Conservation (phyloP, 495 filamentous ascomycete species). For the Bacidia gigantensis region DNA sequence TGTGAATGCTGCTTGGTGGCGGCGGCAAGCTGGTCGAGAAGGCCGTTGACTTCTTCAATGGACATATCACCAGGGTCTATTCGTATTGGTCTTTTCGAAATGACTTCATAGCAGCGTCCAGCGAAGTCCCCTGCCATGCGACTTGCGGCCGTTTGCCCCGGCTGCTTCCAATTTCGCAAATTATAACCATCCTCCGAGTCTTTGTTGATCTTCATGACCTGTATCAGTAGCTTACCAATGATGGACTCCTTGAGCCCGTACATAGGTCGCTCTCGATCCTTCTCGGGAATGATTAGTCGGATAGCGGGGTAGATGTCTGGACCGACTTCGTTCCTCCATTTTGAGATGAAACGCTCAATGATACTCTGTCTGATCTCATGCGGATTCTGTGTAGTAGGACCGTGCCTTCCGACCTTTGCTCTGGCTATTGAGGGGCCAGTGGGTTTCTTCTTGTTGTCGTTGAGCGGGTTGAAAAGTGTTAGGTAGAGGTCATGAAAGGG, state of each 20-base stretch:
- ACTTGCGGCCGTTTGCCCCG: conserved; percentile 47
- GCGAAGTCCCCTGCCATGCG: conserved; percentile 81
- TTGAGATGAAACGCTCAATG: conserved; percentile 77
- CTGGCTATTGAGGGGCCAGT: conserved; percentile 34
- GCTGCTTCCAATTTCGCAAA: conserved; percentile 88
- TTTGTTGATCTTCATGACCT: conserved; percentile 83
- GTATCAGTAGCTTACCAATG: conserved; percentile 77
- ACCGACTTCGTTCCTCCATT: conserved; percentile 79
- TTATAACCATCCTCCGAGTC: conserved; percentile 76
- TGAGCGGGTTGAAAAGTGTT: conserved; percentile 75
- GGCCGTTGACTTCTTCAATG: conserved; percentile 78
- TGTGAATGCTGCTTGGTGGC: conserved; percentile 72
- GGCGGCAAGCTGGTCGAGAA: conserved; percentile 64
- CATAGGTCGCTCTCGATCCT: conserved; percentile 84
- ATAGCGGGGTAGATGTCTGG: conserved; percentile 89
- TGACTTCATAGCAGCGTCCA: conserved; percentile 69
- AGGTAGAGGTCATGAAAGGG: conserved; percentile 71
- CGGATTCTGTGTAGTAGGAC: conserved; percentile 47
- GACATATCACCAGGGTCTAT: conserved; percentile 60
- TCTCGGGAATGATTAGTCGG: conserved; percentile 82
- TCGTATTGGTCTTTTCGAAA: conserved; percentile 72
- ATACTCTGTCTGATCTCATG: conserved; percentile 73
- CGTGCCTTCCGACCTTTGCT: conserved; percentile 41
- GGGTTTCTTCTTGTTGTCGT: conserved; percentile 66
- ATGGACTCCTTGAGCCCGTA: conserved; percentile 90